phyloP scores from a whole-genome alignment of 2,329 filamentous ascomycete species.

The Colletotrichum filicis region DNA sequence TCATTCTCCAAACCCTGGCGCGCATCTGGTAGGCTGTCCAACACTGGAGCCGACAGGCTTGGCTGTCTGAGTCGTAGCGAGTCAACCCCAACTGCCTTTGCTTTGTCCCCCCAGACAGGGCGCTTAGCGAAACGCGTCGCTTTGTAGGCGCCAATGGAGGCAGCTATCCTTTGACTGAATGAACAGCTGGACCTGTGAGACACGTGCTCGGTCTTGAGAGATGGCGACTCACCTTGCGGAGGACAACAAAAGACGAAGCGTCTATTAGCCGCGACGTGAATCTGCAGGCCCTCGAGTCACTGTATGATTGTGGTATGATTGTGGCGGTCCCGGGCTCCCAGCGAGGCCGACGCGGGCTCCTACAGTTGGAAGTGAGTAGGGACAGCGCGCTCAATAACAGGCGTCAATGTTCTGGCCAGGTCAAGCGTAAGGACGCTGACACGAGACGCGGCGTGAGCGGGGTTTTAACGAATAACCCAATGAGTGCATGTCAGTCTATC shows the following conservation, averaged over 20 bases:
- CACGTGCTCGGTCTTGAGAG: no score
- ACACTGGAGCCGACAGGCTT: neutral
- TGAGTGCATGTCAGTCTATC: no score
- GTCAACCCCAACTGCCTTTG: conserved; percentile 16
- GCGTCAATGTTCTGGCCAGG: no score
- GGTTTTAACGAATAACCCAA: no score
- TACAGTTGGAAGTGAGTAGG: no score
- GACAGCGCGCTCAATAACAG: no score
- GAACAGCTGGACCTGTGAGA: neutral
- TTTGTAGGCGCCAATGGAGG: conserved; percentile 2
- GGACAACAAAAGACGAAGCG: neutral
- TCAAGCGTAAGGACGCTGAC: no score
- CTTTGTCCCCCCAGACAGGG: conserved; percentile 10
- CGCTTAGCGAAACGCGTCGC: conserved; percentile 48
- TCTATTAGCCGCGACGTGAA: neutral
- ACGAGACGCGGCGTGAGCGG: no score
- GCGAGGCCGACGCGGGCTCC: no score
- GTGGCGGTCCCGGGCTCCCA: neutral
- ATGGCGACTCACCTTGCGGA: no score
- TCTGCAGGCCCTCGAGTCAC: neutral
- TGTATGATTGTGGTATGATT: neutral
- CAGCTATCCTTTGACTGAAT: neutral
- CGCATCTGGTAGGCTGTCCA: neutral
- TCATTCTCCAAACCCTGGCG: neutral
- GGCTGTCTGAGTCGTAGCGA: conserved; percentile 17